phyloP scores from a whole-genome alignment of 1,284 basidiomycete genomes.

The Hortiboletus rubellus region DNA sequence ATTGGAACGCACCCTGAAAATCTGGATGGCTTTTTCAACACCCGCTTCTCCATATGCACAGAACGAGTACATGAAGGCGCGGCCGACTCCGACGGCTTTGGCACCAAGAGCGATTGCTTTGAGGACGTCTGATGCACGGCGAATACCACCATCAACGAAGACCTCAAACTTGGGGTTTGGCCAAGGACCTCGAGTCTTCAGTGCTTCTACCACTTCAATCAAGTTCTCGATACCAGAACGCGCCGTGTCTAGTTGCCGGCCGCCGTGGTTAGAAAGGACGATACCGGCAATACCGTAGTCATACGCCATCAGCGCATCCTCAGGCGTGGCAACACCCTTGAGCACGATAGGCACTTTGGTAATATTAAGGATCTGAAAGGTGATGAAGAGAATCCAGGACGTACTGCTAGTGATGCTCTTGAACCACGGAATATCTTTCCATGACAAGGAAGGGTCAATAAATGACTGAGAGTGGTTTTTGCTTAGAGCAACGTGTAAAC shows the following conservation, averaged over 20 bases:
- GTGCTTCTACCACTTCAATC: conserved; percentile 59
- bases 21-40: conserved; percentile 51
- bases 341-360: conserved; percentile 55
- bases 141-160: conserved; percentile 72
- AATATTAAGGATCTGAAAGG: not conserved
- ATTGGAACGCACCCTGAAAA: conserved; percentile 40
- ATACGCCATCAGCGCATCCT: conserved; percentile 67
- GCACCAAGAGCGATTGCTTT: conserved; percentile 75
- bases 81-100: conserved; percentile 55
- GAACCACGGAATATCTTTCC: conserved; percentile 90
- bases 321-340: conserved; percentile 59
- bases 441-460: conserved; percentile 86
- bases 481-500: not conserved
- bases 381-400: not conserved
- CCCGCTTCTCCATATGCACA: conserved; percentile 65
- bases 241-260: conserved; percentile 66
- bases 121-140: conserved; percentile 68
- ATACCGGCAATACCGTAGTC: conserved; percentile 66
- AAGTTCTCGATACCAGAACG: conserved; percentile 65
- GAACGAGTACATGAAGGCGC: conserved; percentile 66
- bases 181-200: conserved; percentile 51
- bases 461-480: conserved; percentile 60
- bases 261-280: conserved; percentile 67
- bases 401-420: conserved; percentile 84
- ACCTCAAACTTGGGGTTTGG: conserved; percentile 58